phyloP scores from a whole-genome alignment of 345 rosid species.

The Durio zibethinus region DNA sequence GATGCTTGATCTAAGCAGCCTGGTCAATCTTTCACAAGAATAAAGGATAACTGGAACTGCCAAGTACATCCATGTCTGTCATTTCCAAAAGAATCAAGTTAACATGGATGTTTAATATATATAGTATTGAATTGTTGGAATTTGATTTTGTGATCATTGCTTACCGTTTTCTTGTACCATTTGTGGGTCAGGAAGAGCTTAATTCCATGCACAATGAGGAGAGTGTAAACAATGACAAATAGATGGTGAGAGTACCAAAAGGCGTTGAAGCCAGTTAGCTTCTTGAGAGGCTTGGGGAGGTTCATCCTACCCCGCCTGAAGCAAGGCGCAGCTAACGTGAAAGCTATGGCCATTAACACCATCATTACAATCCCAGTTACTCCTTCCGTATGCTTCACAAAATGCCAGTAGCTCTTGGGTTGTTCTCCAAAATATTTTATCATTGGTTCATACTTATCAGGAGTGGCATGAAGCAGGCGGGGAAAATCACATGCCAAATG shows the following conservation, averaged over 20 bases:
- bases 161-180: constrained; percentile 69
- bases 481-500: constrained; percentile 78
- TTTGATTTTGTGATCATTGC: not conserved
- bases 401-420: constrained; percentile 64
- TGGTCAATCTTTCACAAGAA: constrained; percentile 51
- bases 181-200: constrained; percentile 53
- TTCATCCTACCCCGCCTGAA: constrained; percentile 57
- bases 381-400: constrained; percentile 60
- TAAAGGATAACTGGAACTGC: constrained; percentile 57
- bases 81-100: not conserved
- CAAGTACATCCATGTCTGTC: constrained; percentile 84
- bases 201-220: constrained; percentile 65
- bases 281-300: constrained; percentile 57
- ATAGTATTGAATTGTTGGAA: too few relatives aligned
- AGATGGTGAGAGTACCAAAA: constrained; percentile 88
- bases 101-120: not conserved
- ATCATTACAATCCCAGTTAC: constrained; percentile 62
- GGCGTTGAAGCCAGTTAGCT: constrained; percentile 79
- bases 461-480: constrained; percentile 48
- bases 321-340: constrained; percentile 73
- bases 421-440: constrained; percentile 56
- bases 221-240: constrained; percentile 62
- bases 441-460: constrained; percentile 51
- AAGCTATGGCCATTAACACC: constrained; percentile 69
- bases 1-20: constrained; percentile 71